A percentile compares a stretch with the other conserved stretches of the same genome.
These are phyloP conservation scores for Hypoxylon sp. DNA, from an alignment of 2,329 filamentous ascomycete genomes.

Conservation along the genomic window DNA sequence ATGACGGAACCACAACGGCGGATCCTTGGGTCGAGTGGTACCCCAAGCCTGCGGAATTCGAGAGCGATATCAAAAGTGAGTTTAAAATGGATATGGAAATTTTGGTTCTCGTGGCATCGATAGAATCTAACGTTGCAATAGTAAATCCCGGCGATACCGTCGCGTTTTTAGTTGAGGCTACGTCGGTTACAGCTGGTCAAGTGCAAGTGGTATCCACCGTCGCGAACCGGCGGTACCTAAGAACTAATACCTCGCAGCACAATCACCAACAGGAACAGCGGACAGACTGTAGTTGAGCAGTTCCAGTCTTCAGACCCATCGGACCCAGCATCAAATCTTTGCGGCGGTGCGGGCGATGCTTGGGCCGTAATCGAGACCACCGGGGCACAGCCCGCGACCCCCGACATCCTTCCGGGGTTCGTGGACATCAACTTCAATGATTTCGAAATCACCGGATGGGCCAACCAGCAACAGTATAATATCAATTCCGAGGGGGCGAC, in stretches of 20 bases:
- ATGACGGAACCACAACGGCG: conserved; percentile 1
- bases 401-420: conserved; percentile 2
- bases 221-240: too few relatives aligned
- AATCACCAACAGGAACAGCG: neutral
- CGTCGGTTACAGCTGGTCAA: neutral
- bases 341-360: neutral
- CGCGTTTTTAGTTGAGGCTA: neutral
- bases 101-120: too few relatives aligned
- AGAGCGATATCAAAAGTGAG: neutral
- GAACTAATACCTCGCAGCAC: neutral
- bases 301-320: neutral
- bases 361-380: conserved; percentile 7
- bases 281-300: neutral
- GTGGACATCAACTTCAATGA: neutral
- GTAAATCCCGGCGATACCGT: neutral
- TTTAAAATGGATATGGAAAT: neutral
- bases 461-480: neutral
- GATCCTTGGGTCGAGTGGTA: conserved; percentile 6
- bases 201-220: too few relatives aligned
- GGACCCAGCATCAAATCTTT: conserved; percentile 2
- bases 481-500: neutral
- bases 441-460: conserved; percentile 1
- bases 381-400: neutral
- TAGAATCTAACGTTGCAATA: neutral
- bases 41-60: neutral